Evolutionary conservation across 257 asterid species (phyloP), one percentile per base, ranked within the genome.

Genomic region (Salvia miltiorrhiza): DNA sequence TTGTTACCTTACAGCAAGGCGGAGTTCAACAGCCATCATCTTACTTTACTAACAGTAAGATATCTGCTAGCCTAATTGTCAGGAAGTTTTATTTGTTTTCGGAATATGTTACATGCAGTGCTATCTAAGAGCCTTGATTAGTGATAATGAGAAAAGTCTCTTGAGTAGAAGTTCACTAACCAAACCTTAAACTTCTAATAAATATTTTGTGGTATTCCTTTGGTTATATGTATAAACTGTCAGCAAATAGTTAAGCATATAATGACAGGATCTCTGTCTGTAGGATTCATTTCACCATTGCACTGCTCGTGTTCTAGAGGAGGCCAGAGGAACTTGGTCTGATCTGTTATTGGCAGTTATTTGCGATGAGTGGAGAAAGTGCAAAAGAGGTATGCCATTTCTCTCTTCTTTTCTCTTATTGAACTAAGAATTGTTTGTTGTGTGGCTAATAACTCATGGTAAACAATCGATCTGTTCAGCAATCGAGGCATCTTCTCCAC

Each of bases 311-410:
- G 84, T 94, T 71, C 74, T 94, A 44, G 86, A 84, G 83, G 97
- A 94, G 87, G 75, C 96, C 35, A 81, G 77, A 66, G 97, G 99
- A 78, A 79, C 88, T 66, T 94, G 99, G 99, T 73, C 86, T 77
- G 99, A 94, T 85, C 43, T 85, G 69, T 79, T 94, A 73, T 79
- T 84, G 61, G 63, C 83, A 13, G 80, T 86, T 71, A 79, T 94
- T 41, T 84, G 85, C 79, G 93, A 94, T 76, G 97, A 94, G 83
- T 94, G 99, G 99, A 89, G 88, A 81, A 89, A 89, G 79, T 94
- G 99, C 87, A 94, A 94, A 89, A 87, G 96, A 87, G 96, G 99
- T 89, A 62, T 55, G 73, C 7, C 28, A 17, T 53, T 57, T 39
- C 26, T 19, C 37, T 24, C 35, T 21, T 35, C 23, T 37, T 9